phyloP scores from a whole-genome alignment of 768 basidiomycete genomes.

The Holtermanniella nyarrowii region DNA sequence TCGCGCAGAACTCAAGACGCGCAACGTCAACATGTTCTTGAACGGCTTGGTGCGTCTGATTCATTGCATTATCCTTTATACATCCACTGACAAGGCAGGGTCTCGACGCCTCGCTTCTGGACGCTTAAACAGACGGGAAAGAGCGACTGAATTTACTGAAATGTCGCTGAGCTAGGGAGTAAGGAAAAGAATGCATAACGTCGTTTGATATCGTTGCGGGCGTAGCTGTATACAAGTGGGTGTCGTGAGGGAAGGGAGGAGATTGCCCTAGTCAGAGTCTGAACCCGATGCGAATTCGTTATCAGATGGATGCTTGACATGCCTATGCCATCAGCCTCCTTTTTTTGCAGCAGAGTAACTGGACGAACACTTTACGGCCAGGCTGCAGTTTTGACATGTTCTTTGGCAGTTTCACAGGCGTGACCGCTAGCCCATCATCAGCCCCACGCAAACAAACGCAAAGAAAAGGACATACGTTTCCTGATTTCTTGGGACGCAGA shows the following conservation, averaged over 20 bases:
- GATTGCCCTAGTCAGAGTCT: neutral
- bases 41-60: slow-evolving; percentile 36
- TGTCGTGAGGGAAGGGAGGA: neutral
- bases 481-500: neutral
- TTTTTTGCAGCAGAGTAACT: too few relatives aligned
- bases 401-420: neutral
- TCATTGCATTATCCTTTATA: neutral
- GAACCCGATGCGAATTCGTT: neutral
- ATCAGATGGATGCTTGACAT: neutral
- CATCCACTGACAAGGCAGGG: slow-evolving; percentile 4
- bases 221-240: neutral
- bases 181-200: neutral
- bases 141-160: neutral
- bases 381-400: neutral
- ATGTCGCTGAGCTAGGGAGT: too few relatives aligned
- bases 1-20: slow-evolving; percentile 66
- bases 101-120: slow-evolving; percentile 19
- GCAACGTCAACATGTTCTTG: slow-evolving; percentile 73
- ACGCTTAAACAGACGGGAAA: slow-evolving; percentile 2
- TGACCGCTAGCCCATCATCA: neutral
- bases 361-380: neutral
- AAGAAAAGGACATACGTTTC: neutral
- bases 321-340: too few relatives aligned
- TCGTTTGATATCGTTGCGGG: neutral
- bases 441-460: neutral